Evolutionary conservation across 192 early-diverging fungal species (phyloP).

Genomic region (Allomyces macrogynus): DNA sequence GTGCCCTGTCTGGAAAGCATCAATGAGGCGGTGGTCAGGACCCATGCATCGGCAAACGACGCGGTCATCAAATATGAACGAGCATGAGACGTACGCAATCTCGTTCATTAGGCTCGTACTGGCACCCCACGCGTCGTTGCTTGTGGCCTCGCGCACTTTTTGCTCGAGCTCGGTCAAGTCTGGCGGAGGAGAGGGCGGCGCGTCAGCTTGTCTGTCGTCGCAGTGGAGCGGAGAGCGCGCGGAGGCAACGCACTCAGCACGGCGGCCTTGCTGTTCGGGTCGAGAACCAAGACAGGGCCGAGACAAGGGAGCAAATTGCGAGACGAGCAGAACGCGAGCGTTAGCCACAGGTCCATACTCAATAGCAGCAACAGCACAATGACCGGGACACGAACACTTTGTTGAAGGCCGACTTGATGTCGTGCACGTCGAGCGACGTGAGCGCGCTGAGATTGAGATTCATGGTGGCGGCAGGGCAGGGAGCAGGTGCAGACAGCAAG

Average conservation of each 20-base stretch:
- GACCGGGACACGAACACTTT: constrained; percentile 17
- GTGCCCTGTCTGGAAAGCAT: constrained; percentile 33
- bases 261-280: constrained; percentile 45
- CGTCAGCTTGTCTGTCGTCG: too few species aligned
- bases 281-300: background rate
- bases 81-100: constrained; percentile 30
- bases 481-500: too few species aligned
- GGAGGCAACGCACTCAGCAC: constrained; percentile 35
- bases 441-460: background rate
- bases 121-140: constrained; percentile 88
- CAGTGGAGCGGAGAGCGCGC: too few species aligned
- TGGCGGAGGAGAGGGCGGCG: too few species aligned
- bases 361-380: background rate
- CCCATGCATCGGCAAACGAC: too few species aligned
- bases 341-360: too few species aligned
- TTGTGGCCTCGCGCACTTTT: constrained; percentile 80
- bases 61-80: too few species aligned
- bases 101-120: constrained; percentile 85
- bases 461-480: too few species aligned
- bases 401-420: constrained; percentile 35
- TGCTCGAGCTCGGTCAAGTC: constrained; percentile 81
- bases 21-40: too few species aligned
- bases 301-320: background rate
- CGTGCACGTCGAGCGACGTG: constrained; percentile 2
- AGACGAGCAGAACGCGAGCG: background rate